phyloP scores from a whole-genome alignment of 2,329 filamentous ascomycete species.

The Botrytis squamosa region DNA sequence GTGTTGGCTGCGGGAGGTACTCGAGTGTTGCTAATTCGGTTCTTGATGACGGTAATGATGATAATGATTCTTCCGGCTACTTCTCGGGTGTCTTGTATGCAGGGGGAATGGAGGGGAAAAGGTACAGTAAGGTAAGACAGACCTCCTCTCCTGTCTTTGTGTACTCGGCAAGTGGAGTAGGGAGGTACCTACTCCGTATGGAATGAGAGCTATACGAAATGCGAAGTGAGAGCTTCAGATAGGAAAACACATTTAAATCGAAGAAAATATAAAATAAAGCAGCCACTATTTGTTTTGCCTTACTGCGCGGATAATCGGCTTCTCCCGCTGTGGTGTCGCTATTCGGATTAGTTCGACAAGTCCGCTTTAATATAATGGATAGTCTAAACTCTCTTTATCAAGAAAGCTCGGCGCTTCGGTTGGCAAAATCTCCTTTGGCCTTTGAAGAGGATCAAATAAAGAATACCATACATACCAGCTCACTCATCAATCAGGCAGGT shows the following conservation, averaged over 20 bases:
- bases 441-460: neutral
- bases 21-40: neutral
- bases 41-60: neutral
- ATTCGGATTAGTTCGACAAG: neutral
- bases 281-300: neutral
- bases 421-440: neutral
- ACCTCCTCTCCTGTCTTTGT: neutral
- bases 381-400: neutral
- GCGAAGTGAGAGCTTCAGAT: neutral
- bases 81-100: neutral
- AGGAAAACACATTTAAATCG: neutral
- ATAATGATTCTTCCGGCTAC: neutral
- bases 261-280: neutral
- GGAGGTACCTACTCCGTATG: neutral
- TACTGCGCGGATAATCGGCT: neutral
- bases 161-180: neutral
- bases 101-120: neutral
- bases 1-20: neutral
- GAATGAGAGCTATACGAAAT: neutral
- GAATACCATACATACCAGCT: neutral
- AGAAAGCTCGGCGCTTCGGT: neutral
- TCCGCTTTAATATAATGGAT: neutral
- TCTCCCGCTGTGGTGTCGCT: neutral
- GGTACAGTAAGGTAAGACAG: neutral
- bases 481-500: neutral